Evolutionary conservation across 1,139 yeast genomes (phyloP).

Genomic region (Saccharomyces hybrid): DNA sequence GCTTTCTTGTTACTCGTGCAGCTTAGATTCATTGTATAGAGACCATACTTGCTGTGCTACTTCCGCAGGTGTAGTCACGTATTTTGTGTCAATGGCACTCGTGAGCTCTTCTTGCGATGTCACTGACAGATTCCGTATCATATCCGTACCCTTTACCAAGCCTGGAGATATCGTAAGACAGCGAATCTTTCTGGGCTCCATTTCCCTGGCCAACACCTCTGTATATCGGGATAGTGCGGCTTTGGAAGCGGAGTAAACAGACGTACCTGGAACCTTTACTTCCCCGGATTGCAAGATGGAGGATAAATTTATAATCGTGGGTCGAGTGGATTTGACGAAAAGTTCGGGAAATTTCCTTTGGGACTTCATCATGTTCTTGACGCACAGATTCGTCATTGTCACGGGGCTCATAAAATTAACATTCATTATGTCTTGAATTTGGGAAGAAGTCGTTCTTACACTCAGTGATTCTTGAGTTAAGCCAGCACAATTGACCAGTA

Average conservation of each 20-base stretch:
- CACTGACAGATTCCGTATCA: slow-evolving; percentile 36
- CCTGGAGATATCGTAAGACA: slow-evolving; percentile 72
- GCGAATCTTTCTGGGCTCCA: slow-evolving; percentile 42
- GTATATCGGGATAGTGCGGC: slow-evolving; percentile 71
- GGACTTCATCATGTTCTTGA: slow-evolving; percentile 42
- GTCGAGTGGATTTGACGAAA: slow-evolving; percentile 6
- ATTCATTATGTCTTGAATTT: slow-evolving; percentile 44
- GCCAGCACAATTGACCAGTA: slow-evolving; percentile 76
- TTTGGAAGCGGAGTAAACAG: slow-evolving; percentile 75
- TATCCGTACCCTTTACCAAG: slow-evolving; percentile 62
- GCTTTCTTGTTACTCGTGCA: too few species aligned
- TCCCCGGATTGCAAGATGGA: slow-evolving; percentile 46
- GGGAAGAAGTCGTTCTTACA: slow-evolving; percentile 37
- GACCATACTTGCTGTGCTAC: not conserved
- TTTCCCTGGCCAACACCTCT: slow-evolving; percentile 53
- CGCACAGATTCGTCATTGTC: slow-evolving; percentile 43
- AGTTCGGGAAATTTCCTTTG: slow-evolving; percentile 10
- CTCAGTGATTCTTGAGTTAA: slow-evolving; percentile 56
- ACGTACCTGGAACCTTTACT: slow-evolving; percentile 46
- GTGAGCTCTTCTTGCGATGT: slow-evolving; percentile 8
- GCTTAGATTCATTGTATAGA: too few species aligned
- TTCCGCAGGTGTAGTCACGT: not conserved
- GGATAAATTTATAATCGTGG: slow-evolving; percentile 57
- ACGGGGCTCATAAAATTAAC: slow-evolving; percentile 66
- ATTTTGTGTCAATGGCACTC: not conserved